A percentile compares a stretch with the other conserved stretches of the same genome.
Evolutionary conservation across 106 monocot genomes (phyloP).

Genomic region (Allium cepa): DNA sequence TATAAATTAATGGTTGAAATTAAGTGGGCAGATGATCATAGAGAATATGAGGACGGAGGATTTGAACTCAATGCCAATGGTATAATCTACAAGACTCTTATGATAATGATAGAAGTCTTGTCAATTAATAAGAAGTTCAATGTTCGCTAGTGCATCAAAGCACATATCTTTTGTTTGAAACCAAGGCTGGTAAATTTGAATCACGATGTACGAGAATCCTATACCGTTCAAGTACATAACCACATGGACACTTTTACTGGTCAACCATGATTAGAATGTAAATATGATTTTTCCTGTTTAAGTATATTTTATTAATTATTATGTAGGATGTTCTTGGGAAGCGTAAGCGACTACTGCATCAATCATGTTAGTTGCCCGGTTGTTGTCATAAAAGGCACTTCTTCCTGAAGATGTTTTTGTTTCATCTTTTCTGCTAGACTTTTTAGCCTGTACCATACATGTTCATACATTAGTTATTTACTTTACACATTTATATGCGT

Average conservation of each 20-base stretch:
- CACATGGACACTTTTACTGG: too few relatives aligned
- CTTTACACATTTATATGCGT: not conserved
- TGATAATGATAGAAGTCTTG: too few relatives aligned
- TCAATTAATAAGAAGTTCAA: not conserved
- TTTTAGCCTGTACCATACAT: not conserved
- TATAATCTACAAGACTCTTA: too few relatives aligned
- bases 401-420: slow-evolving; percentile 1
- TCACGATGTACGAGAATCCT: not conserved
- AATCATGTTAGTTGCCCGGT: slow-evolving; percentile 74
- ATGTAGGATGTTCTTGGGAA: slow-evolving; percentile 85
- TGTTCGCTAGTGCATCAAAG: not conserved
- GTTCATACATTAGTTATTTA: not conserved
- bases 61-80: not conserved
- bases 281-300: not conserved
- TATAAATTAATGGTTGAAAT: not conserved
- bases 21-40: not conserved
- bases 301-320: not conserved
- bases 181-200: not conserved
- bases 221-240: too few relatives aligned
- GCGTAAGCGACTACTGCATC: slow-evolving; percentile 89
- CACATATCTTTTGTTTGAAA: not conserved
- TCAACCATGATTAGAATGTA: not conserved
- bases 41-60: not conserved
- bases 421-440: not conserved
- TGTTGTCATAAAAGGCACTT: slow-evolving; percentile 64